These are phyloP conservation scores for Dryadomyces quercivorus DNA, from an alignment of 2,329 filamentous ascomycete species.

Conservation along the genomic window DNA sequence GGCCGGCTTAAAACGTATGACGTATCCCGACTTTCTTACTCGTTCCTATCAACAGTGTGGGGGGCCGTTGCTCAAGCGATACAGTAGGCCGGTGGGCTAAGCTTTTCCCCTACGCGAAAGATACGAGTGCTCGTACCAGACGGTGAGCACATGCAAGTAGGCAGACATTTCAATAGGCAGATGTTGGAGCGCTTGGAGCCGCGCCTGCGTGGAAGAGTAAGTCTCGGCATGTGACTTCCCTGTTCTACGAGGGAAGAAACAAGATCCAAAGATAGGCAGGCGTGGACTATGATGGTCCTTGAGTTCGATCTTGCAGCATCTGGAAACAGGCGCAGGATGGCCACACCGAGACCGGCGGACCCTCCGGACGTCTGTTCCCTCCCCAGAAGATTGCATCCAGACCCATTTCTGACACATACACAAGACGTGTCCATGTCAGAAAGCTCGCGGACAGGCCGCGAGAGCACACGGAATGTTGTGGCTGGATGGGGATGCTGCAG, in stretches of 20 bases:
- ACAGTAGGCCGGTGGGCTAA: too few relatives aligned
- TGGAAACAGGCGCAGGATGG: neutral
- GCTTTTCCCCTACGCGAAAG: too few relatives aligned
- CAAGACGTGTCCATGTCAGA: slow-evolving; percentile 1
- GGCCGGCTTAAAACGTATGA: neutral
- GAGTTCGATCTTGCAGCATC: slow-evolving; percentile 17
- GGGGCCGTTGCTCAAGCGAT: too few relatives aligned
- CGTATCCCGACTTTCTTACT: neutral
- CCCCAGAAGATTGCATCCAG: neutral
- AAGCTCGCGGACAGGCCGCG: neutral
- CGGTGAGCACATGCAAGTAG: neutral
- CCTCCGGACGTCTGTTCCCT: neutral
- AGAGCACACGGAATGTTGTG: neutral
- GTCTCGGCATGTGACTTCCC: neutral
- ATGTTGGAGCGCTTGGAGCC: slow-evolving; percentile 22
- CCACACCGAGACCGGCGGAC: neutral
- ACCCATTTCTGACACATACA: neutral
- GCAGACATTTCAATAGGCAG: neutral
- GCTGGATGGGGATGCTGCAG: slow-evolving; percentile 4
- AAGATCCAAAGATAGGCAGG: slow-evolving; percentile 12
- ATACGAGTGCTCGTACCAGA: too few relatives aligned
- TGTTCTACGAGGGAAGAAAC: neutral
- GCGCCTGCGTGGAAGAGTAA: slow-evolving; percentile 15
- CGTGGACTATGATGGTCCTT: slow-evolving; percentile 24
- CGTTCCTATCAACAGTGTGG: neutral